These are phyloP conservation scores for Rhodotorula sp. DNA, from an alignment of 1,284 basidiomycete species.

Conservation along the genomic window DNA sequence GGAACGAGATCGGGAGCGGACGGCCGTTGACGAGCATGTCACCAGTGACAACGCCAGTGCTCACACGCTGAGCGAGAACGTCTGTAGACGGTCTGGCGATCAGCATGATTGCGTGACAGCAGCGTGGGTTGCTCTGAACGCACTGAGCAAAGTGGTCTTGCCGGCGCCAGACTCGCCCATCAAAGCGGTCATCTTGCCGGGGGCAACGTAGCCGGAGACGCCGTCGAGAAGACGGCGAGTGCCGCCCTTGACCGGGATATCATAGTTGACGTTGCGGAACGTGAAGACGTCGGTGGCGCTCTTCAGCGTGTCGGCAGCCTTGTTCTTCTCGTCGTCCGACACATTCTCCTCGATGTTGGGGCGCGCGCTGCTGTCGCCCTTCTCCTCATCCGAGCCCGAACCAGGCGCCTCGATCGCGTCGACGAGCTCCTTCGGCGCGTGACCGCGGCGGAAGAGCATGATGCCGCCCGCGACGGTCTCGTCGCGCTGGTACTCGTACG, in stretches of 20 bases:
- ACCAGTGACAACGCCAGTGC: conserved; percentile 72
- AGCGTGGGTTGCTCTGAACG: not conserved
- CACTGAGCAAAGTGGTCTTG: conserved; percentile 26
- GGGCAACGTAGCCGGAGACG: conserved; percentile 76
- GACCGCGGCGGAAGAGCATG: conserved; percentile 40
- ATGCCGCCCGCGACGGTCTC: conserved; percentile 36
- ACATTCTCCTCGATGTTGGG: conserved; percentile 7
- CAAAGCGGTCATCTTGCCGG: conserved; percentile 66
- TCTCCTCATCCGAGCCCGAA: conserved; percentile 15
- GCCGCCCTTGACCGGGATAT: conserved; percentile 62
- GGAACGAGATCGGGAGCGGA: conserved; percentile 70
- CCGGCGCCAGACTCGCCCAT: conserved; percentile 76
- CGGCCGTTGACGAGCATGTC: conserved; percentile 77
- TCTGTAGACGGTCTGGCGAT: conserved; percentile 52
- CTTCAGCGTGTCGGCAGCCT: conserved; percentile 39
- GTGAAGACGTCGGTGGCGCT: conserved; percentile 54
- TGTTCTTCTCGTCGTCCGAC: conserved; percentile 28
- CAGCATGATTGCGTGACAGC: conserved; percentile 49
- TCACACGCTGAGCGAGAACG: conserved; percentile 74
- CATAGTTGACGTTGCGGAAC: conserved; percentile 53
- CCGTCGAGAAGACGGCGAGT: conserved; percentile 68
- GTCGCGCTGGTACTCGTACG: conserved; percentile 42
- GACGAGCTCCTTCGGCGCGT: conserved; percentile 33
- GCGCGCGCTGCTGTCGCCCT: conserved; percentile 9
- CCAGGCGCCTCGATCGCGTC: conserved; percentile 32